phyloP scores from a whole-genome alignment of 2,329 filamentous ascomycete species.

The Nannizziopsis arthrosporioides region DNA sequence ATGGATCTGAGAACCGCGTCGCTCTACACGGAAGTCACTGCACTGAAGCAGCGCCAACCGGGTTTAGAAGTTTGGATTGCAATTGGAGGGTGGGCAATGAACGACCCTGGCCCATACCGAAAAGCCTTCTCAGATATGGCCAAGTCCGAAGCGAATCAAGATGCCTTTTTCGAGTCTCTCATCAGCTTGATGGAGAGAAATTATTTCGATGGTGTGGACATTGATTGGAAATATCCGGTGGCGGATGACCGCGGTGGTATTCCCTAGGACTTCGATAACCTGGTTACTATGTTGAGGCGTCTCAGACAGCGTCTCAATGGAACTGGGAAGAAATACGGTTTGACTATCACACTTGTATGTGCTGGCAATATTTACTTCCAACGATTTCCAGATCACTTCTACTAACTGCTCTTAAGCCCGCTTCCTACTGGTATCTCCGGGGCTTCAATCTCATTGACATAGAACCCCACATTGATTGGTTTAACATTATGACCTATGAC shows the following conservation, averaged over 20 bases:
- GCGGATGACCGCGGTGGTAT: constrained; percentile 31
- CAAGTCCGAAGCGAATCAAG: constrained; percentile 13
- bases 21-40: too few species aligned
- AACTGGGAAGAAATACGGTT: constrained; percentile 12
- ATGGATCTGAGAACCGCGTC: too few species aligned
- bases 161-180: constrained; percentile 29
- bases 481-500: constrained; percentile 12
- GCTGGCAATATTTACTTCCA: too few species aligned
- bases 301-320: constrained; percentile 12
- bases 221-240: constrained; percentile 37
- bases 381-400: too few species aligned
- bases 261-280: constrained; percentile 27
- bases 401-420: too few species aligned
- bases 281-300: constrained; percentile 17
- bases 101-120: constrained; percentile 21
- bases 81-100: constrained; percentile 35
- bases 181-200: constrained; percentile 33
- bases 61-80: constrained; percentile 26
- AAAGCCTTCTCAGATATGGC: constrained; percentile 19
- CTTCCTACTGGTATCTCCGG: constrained; percentile 10
- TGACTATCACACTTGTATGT: constrained; percentile 17
- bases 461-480: neutral
- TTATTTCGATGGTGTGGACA: constrained; percentile 37
- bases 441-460: constrained; percentile 7
- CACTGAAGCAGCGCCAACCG: constrained; percentile 21